phyloP scores from a whole-genome alignment of 345 rosid genomes.

The Brassica juncea region DNA sequence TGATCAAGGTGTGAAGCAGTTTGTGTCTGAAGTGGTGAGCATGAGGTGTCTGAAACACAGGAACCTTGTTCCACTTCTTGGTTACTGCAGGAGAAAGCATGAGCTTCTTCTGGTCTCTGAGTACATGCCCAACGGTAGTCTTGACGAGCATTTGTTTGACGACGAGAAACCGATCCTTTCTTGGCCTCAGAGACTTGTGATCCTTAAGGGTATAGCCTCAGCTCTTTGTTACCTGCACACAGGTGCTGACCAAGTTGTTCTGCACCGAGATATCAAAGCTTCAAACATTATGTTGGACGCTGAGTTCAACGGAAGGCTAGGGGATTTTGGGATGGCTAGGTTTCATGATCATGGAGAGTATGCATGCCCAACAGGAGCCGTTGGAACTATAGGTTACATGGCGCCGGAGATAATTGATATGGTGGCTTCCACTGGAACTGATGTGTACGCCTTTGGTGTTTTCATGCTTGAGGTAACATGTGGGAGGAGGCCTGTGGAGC shows the following conservation, averaged over 20 bases:
- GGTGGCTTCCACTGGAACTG: conserved; percentile 45
- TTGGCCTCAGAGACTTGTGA: conserved; percentile 46
- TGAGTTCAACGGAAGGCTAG: conserved; percentile 71
- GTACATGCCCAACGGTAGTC: conserved; percentile 58
- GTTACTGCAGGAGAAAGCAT: conserved; percentile 52
- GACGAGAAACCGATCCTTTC: conserved; percentile 37
- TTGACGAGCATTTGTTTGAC: conserved; percentile 44
- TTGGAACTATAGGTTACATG: conserved; percentile 67
- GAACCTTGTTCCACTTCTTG: conserved; percentile 52
- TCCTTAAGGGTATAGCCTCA: conserved; percentile 44
- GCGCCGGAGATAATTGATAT: conserved; percentile 43
- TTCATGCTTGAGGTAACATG: conserved; percentile 53
- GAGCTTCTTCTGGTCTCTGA: conserved; percentile 60
- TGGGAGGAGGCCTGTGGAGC: conserved; percentile 71
- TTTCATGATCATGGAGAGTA: conserved; percentile 71
- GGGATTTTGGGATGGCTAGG: conserved; percentile 88
- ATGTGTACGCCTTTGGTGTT: conserved; percentile 49
- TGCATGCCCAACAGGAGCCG: conserved; percentile 60
- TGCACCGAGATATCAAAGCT: conserved; percentile 56
- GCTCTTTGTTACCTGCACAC: conserved; percentile 50
- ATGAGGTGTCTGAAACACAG: conserved; percentile 50
- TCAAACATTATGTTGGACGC: conserved; percentile 51
- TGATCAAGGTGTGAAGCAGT: conserved; percentile 52
- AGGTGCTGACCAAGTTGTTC: conserved; percentile 53
- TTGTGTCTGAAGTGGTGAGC: conserved; percentile 46